phyloP scores from a whole-genome alignment of 139 green algal genomes.

The Asterochloris sp. region DNA sequence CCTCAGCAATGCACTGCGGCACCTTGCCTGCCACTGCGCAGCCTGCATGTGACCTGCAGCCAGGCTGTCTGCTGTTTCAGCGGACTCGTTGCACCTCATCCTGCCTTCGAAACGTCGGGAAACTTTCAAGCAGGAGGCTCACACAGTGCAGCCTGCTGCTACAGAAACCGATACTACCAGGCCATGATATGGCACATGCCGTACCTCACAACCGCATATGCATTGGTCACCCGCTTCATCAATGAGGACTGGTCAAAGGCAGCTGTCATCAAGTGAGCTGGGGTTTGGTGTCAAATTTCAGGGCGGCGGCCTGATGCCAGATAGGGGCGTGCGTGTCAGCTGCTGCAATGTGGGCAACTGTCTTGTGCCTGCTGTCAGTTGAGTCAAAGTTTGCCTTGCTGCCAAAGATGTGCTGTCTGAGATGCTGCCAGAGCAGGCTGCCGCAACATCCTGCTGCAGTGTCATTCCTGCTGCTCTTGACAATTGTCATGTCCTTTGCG shows the following conservation, averaged over 20 bases:
- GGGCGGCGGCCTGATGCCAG: not conserved
- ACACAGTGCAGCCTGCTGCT: not conserved
- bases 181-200: conserved; percentile 12
- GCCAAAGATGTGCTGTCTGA: no score
- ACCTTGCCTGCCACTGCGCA: no score
- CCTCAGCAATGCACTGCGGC: no score
- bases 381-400: not conserved
- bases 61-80: not conserved
- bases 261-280: conserved; percentile 5
- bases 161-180: conserved; percentile 17
- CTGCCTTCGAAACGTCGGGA: not conserved
- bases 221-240: not conserved
- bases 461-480: no score
- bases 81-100: not conserved
- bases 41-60: no score
- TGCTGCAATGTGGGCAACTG: not conserved
- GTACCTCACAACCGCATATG: not conserved
- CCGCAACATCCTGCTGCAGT: no score
- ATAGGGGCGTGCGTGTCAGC: not conserved
- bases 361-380: not conserved
- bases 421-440: no score
- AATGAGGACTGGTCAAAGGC: conserved; percentile 2
- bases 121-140: not conserved
- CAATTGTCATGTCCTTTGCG: no score
- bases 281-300: not conserved